Percentiles rank a stretch among this genome's conserved stretches.
Conservation (phyloP, 768 basidiomycete genomes). For the Postia placenta region DNA sequence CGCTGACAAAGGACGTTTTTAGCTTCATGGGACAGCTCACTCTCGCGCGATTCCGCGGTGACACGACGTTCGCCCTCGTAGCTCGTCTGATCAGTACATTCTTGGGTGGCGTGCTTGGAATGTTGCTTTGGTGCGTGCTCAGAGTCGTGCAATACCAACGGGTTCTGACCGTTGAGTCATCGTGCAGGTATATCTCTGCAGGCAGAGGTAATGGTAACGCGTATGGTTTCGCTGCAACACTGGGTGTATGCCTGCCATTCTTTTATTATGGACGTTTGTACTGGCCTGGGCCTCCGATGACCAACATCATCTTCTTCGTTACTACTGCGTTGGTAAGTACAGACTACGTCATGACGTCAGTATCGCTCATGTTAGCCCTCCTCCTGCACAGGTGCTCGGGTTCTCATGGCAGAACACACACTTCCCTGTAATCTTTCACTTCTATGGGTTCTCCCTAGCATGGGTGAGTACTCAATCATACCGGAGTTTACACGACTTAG, state of each 20-base stretch:
- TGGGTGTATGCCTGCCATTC: constrained; percentile 64
- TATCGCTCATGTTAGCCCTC: no score
- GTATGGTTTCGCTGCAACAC: constrained; percentile 65
- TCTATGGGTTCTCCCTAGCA: constrained; percentile 59
- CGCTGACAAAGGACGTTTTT: constrained; percentile 27
- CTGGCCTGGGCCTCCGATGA: constrained; percentile 68
- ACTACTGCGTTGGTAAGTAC: constrained; percentile 50
- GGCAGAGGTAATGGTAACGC: constrained; percentile 54
- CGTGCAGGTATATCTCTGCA: constrained; percentile 70
- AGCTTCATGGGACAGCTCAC: constrained; percentile 70
- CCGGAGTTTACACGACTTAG: not conserved
- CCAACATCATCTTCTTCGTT: constrained; percentile 63
- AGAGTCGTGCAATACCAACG: constrained; percentile 14
- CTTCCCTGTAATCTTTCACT: constrained; percentile 39
- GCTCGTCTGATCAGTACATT: constrained; percentile 61
- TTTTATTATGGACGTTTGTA: constrained; percentile 69
- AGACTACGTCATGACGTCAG: no score
- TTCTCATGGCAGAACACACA: constrained; percentile 67
- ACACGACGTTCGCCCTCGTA: constrained; percentile 63
- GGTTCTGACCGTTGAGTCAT: not conserved
- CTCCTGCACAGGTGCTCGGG: constrained; percentile 48
- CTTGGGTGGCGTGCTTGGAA: constrained; percentile 55
- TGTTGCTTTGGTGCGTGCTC: constrained; percentile 51
- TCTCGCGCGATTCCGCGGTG: constrained; percentile 64
- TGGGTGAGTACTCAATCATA: constrained; percentile 43